Evolutionary conservation across 768 basidiomycete genomes (phyloP).

Genomic region (Leccinum rimulosum): DNA sequence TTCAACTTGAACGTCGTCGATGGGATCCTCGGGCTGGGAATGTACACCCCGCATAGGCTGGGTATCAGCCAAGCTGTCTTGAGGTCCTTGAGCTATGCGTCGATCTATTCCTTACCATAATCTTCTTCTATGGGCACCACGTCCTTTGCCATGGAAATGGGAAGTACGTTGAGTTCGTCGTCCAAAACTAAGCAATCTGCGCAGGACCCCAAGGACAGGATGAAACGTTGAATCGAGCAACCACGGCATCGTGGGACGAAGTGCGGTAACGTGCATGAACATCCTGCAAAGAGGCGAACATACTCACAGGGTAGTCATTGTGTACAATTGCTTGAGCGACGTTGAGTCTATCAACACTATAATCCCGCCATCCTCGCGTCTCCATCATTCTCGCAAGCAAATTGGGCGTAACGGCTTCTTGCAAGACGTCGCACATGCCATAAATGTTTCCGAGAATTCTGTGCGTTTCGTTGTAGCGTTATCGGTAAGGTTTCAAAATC

Average conservation of each 20-base stretch:
- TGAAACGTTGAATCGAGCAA: slow-evolving; percentile 99
- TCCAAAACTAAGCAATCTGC: slow-evolving; percentile 92
- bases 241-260: slow-evolving; percentile 80
- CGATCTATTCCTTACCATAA: slow-evolving; percentile 47
- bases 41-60: slow-evolving; percentile 44
- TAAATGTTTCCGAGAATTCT: slow-evolving; percentile 97
- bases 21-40: too few species aligned
- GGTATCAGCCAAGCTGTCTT: slow-evolving; percentile 74
- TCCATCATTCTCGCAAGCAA: slow-evolving; percentile 95
- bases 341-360: slow-evolving; percentile 84
- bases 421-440: slow-evolving; percentile 87
- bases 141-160: slow-evolving; percentile 93
- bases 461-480: slow-evolving; percentile 97
- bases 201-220: slow-evolving; percentile 92
- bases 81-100: slow-evolving; percentile 71
- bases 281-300: slow-evolving; percentile 55
- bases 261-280: slow-evolving; percentile 95
- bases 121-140: slow-evolving; percentile 64
- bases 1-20: too few species aligned
- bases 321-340: slow-evolving; percentile 86
- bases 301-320: slow-evolving; percentile 70
- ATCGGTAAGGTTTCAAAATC: slow-evolving; percentile 85
- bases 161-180: slow-evolving; percentile 96
- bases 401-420: slow-evolving; percentile 98
- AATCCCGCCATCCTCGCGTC: slow-evolving; percentile 93